Conservation (phyloP, 2,329 filamentous ascomycete species). For the Aspergillus quadricinctus region DNA sequence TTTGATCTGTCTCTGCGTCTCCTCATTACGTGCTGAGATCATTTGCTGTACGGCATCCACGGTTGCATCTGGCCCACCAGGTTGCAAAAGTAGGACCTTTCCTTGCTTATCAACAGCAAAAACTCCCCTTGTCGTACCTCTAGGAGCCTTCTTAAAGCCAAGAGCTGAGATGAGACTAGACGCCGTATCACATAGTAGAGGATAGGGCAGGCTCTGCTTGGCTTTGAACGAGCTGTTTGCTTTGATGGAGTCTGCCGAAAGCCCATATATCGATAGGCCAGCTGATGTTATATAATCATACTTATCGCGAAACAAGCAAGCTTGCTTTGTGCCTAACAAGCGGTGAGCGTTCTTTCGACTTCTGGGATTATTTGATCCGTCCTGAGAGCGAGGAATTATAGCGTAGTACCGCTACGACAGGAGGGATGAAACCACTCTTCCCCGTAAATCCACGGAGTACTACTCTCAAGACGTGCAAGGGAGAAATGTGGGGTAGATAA, state of each 20-base stretch:
- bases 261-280: constrained; percentile 82
- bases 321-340: constrained; percentile 78
- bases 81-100: constrained; percentile 69
- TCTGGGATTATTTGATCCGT: not conserved
- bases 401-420: not conserved
- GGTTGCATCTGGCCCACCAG: constrained; percentile 73
- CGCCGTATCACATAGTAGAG: constrained; percentile 76
- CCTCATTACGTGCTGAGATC: constrained; percentile 46
- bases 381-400: not conserved
- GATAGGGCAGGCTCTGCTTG: constrained; percentile 85
- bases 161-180: constrained; percentile 75
- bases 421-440: not conserved
- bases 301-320: constrained; percentile 84
- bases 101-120: constrained; percentile 81
- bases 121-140: constrained; percentile 78
- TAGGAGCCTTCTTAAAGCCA: constrained; percentile 80
- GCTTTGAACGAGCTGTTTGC: constrained; percentile 89
- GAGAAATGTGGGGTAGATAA: not conserved
- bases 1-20: not conserved
- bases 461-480: not conserved
- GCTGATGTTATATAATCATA: constrained; percentile 70
- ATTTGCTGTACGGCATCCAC: constrained; percentile 71
- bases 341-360: constrained; percentile 5
- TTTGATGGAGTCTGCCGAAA: constrained; percentile 82
- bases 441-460: not conserved